A percentile compares a stretch with the other conserved stretches of the same genome.
Conservation (phyloP, 768 basidiomycete genomes). For the Holtermanniella nyarrowii region DNA sequence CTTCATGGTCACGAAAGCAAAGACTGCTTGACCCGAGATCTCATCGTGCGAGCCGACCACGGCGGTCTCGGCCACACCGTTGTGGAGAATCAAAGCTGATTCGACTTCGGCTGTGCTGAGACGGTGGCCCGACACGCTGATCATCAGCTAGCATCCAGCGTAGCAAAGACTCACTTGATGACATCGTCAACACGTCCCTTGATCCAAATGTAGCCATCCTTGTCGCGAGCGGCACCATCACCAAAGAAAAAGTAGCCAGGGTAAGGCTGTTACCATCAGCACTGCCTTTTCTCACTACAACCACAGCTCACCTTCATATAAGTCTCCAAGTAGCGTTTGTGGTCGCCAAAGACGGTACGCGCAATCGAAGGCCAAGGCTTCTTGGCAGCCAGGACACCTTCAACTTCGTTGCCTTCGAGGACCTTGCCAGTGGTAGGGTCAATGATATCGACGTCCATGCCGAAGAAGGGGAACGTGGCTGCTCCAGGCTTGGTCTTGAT, state of each 20-base stretch:
- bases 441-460: conserved; percentile 76
- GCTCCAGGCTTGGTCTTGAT: conserved; percentile 92
- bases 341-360: conserved; percentile 81
- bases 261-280: conserved; percentile 50
- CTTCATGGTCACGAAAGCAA: conserved; percentile 86
- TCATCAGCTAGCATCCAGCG: background rate
- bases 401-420: conserved; percentile 68
- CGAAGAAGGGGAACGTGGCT: conserved; percentile 97
- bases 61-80: conserved; percentile 92
- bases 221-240: conserved; percentile 87
- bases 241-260: conserved; percentile 94
- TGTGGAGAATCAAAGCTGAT: conserved; percentile 86
- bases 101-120: conserved; percentile 97
- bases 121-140: conserved; percentile 78
- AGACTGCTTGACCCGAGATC: conserved; percentile 55
- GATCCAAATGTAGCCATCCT: conserved; percentile 97
- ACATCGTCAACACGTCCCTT: conserved; percentile 96
- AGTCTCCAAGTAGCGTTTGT: conserved; percentile 70
- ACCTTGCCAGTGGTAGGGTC: conserved; percentile 66
- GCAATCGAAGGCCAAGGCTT: conserved; percentile 93
- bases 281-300: background rate
- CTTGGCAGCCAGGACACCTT: conserved; percentile 79
- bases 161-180: conserved; percentile 52
- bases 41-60: conserved; percentile 43
- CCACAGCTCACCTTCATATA: conserved; percentile 52